Base-by-base conservation (phyloP, 768 basidiomycete genomes). In the Podaxis pistillaris region DNA sequence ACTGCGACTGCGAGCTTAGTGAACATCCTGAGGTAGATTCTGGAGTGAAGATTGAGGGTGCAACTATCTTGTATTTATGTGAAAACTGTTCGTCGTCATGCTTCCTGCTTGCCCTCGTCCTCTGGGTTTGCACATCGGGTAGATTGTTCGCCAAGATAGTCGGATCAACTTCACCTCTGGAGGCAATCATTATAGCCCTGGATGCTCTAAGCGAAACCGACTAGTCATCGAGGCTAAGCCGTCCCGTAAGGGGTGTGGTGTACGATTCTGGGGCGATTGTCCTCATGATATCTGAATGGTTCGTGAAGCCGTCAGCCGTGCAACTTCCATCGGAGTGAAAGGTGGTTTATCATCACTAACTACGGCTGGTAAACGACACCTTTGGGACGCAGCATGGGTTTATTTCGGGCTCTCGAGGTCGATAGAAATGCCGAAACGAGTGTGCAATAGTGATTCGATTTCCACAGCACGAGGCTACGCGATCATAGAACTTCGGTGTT, bases 1-100 rank as follows among this genome's bases (percentile, higher is more conserved):
- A 69, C 36, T 28, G 70, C 62, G 47, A 67, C 37, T 9, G 68
- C 56, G 19, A 69, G 36, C 40, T 70, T 69, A 59, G 51, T 57
- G 50, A 73, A 63, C 71, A 73, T 71, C 36, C 60, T 69, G 19
- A 28, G 13, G 56, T 15, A 58, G 19, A 30, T 38, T 19, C 44
- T 46, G 44, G 56, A 22, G 28, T 38, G 19, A 26, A 12, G 13
- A 49, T 15, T 38, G 36, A 13, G 13, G 17, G 19, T 40, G 5
- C 17, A n/a, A 8, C 9, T 7, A 17, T 17, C 44, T 7, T 9
- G 19, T 46, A n/a, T 46, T 46, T 46, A 46, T 46, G 9, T 15
- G 44, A 46, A 19, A 46, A 7, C 4, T 6, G 44, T 9, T 8
- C n/a, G 44, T 46, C 15, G 44, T 7, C 44, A 15, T 46, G 41